A percentile compares a stretch with the other conserved stretches of the same genome.
Conservation (phyloP, 441 rosid species). For the Hura crepitans region DNA sequence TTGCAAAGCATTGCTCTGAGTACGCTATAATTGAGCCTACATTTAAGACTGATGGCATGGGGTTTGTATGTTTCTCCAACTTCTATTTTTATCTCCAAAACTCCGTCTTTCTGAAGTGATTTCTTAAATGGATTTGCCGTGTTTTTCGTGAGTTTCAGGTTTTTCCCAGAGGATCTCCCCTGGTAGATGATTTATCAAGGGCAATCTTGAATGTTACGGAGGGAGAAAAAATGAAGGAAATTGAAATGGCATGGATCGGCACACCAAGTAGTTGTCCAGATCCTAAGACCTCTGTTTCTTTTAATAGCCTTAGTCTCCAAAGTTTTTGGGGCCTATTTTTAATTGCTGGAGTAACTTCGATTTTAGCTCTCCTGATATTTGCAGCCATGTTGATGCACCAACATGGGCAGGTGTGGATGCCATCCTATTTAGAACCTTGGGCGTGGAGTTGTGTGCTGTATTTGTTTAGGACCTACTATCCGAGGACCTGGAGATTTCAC, state of each 20-base stretch:
- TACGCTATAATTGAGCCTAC: conserved; percentile 44
- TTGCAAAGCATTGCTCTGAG: conserved; percentile 41
- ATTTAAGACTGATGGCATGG: conserved; percentile 53
- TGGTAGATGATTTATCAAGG: background rate
- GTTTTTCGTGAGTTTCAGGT: background rate
- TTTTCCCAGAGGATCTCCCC: background rate
- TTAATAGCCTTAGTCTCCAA: conserved; percentile 40
- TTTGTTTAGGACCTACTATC: conserved; percentile 22
- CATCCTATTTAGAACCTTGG: conserved; percentile 15
- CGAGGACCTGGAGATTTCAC: conserved; percentile 29
- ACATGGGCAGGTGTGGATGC: conserved; percentile 15
- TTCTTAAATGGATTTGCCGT: background rate
- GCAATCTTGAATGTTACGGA: background rate
- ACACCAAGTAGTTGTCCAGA: no score
- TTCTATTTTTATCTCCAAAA: background rate
- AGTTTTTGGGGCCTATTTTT: conserved; percentile 59
- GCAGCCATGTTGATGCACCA: conserved; percentile 23
- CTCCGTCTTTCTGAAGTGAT: background rate
- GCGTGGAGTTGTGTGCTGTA: conserved; percentile 18
- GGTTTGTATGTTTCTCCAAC: conserved; percentile 52
- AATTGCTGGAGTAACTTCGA: conserved; percentile 33
- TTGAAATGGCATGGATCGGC: no score
- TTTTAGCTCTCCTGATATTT: conserved; percentile 36
- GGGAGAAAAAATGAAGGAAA: background rate
- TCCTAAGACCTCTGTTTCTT: no score